These are phyloP conservation scores for Ilex aquifolium DNA, from an alignment of 257 asterid species.

Conservation along the genomic window DNA sequence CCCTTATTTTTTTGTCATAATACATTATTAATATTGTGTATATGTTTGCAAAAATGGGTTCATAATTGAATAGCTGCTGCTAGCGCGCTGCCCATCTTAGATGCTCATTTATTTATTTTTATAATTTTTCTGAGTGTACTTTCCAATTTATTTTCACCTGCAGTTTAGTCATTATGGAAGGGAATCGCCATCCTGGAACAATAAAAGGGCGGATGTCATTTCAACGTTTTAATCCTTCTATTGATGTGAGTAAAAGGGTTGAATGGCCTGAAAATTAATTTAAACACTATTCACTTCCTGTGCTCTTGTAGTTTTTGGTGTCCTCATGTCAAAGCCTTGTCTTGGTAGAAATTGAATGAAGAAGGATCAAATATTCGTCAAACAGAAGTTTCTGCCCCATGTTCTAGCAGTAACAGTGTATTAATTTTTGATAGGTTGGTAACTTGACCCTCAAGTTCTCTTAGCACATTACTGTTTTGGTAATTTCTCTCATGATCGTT, in stretches of 20 bases:
- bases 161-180: slow-evolving; percentile 81
- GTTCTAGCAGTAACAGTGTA: slow-evolving; percentile 46
- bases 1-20: no score
- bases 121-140: slow-evolving; percentile 8
- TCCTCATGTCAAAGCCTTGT: slow-evolving; percentile 26
- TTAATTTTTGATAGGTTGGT: slow-evolving; percentile 37
- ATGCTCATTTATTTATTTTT: no score
- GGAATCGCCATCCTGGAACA: slow-evolving; percentile 81
- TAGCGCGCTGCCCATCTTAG: no score
- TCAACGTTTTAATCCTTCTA: slow-evolving; percentile 78
- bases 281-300: slow-evolving; percentile 6
- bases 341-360: slow-evolving; percentile 65
- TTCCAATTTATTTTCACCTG: slow-evolving; percentile 20
- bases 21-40: no score
- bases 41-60: no score
- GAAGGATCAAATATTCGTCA: slow-evolving; percentile 40
- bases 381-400: slow-evolving; percentile 43
- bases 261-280: slow-evolving; percentile 14
- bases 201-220: slow-evolving; percentile 88
- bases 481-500: background rate
- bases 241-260: slow-evolving; percentile 74
- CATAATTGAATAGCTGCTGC: no score
- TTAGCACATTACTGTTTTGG: slow-evolving; percentile 1
- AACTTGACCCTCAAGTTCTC: slow-evolving; percentile 10
- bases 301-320: slow-evolving; percentile 3